Conservation (phyloP, 169 alveolate species). For the Toxoplasma gondii region DNA sequence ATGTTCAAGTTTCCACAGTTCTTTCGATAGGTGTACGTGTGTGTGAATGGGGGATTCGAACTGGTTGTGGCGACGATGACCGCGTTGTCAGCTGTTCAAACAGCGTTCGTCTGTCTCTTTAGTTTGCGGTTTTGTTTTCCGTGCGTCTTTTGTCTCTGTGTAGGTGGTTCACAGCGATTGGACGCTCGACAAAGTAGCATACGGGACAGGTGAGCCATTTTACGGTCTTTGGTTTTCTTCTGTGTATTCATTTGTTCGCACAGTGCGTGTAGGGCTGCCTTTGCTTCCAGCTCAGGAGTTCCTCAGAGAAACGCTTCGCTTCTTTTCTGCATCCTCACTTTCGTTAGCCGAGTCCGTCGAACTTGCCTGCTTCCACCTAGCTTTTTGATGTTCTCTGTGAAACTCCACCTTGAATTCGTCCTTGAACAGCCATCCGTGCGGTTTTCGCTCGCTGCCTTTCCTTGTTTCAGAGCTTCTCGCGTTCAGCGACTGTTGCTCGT, state of each 20-base stretch:
- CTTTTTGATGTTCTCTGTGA: no score
- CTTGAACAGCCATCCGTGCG: no score
- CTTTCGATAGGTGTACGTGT: no score
- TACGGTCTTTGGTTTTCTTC: not conserved
- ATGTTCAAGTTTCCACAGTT: no score
- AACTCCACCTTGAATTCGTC: no score
- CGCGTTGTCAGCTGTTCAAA: not conserved
- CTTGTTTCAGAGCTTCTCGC: not conserved
- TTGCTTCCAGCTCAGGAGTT: not conserved
- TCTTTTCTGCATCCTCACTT: no score
- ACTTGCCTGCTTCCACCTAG: no score
- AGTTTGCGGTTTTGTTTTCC: not conserved
- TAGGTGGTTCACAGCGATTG: conserved; percentile 11
- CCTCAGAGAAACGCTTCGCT: not conserved
- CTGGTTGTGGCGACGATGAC: no score
- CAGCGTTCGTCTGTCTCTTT: not conserved
- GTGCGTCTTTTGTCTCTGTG: not conserved
- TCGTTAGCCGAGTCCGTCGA: no score
- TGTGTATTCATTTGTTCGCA: not conserved
- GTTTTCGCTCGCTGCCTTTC: no score
- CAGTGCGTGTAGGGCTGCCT: not conserved
- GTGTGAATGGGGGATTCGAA: no score
- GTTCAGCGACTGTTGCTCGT: not conserved
- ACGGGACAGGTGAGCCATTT: conserved; percentile 11
- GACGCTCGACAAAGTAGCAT: not conserved